Conservation (phyloP, 2,329 filamentous ascomycete species). For the Neopestalotiopsis rosae region DNA sequence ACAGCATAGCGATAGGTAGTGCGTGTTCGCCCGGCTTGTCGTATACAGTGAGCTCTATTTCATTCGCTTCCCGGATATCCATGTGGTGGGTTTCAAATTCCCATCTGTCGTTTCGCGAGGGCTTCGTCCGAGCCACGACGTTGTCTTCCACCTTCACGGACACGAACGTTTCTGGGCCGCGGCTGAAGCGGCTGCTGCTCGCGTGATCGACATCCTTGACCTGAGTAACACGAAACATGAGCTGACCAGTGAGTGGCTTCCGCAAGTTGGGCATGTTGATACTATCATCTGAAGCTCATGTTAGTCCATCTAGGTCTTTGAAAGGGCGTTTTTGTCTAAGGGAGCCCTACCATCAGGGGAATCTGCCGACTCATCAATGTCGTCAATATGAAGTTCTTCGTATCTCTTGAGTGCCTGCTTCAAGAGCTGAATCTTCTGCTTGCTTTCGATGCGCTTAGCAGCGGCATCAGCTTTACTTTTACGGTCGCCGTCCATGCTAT, state of each 20-base stretch:
- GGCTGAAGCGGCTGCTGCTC: conserved; percentile 80
- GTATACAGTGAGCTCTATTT: conserved; percentile 97
- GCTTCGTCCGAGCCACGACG: conserved; percentile 85
- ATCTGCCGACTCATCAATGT: conserved; percentile 84
- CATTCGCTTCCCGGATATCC: conserved; percentile 97
- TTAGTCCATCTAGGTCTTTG: conserved; percentile 16
- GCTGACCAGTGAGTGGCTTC: conserved; percentile 91
- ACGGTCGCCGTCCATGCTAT: conserved; percentile 95
- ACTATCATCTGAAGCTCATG: conserved; percentile 76
- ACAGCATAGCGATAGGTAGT: conserved; percentile 91
- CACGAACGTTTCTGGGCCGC: conserved; percentile 93
- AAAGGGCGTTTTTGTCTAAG: neutral
- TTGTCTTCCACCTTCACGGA: conserved; percentile 96
- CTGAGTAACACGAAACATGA: conserved; percentile 83
- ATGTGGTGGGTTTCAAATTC: conserved; percentile 89
- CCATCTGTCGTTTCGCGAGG: conserved; percentile 88
- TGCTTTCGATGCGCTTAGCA: conserved; percentile 88
- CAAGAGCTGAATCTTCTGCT: conserved; percentile 94
- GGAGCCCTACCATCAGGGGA: conserved; percentile 75
- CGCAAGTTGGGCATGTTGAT: conserved; percentile 93
- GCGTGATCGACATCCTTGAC: conserved; percentile 96
- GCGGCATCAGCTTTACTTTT: conserved; percentile 95
- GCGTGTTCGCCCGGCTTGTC: conserved; percentile 92
- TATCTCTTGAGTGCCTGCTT: conserved; percentile 97
- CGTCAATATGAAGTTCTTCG: conserved; percentile 88